These are phyloP conservation scores for Trichoderma sp. DNA, from an alignment of 2,329 filamentous ascomycete species.

Conservation along the genomic window DNA sequence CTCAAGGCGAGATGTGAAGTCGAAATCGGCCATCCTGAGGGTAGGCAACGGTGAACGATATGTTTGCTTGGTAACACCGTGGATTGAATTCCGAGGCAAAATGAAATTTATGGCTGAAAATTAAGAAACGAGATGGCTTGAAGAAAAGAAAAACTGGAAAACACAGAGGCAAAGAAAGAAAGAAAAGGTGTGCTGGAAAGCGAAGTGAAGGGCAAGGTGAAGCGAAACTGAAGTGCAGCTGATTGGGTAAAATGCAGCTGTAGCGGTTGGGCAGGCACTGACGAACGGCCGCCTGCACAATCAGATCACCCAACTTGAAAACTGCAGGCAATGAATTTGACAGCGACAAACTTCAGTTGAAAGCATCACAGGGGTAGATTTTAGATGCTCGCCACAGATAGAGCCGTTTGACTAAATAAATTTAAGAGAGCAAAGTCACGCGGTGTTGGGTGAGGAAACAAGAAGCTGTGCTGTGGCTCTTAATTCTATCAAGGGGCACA, in stretches of 20 bases:
- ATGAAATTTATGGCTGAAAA: background rate
- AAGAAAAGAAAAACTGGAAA: background rate
- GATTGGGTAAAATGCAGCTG: background rate
- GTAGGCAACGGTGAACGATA: background rate
- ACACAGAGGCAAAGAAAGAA: background rate
- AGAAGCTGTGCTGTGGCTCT: background rate
- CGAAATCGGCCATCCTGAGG: slow-evolving; percentile 24
- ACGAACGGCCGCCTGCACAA: background rate
- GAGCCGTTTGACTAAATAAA: background rate
- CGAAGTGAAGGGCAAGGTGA: background rate
- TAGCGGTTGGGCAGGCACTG: background rate
- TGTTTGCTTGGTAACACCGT: background rate
- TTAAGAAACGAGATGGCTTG: too few species aligned
- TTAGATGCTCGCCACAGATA: background rate
- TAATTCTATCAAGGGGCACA: background rate
- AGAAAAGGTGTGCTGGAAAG: background rate
- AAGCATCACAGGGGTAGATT: background rate
- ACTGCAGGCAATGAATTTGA: background rate
- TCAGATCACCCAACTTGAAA: background rate
- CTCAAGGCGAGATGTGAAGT: slow-evolving; percentile 25
- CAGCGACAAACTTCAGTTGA: background rate
- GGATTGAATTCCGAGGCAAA: background rate
- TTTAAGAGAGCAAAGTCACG: background rate
- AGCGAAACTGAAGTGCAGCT: background rate
- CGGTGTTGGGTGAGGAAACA: background rate